Percentiles rank a stretch among this genome's conserved stretches.
Conservation (phyloP, 345 rosid genomes). For the Melastoma malabathricum region DNA sequence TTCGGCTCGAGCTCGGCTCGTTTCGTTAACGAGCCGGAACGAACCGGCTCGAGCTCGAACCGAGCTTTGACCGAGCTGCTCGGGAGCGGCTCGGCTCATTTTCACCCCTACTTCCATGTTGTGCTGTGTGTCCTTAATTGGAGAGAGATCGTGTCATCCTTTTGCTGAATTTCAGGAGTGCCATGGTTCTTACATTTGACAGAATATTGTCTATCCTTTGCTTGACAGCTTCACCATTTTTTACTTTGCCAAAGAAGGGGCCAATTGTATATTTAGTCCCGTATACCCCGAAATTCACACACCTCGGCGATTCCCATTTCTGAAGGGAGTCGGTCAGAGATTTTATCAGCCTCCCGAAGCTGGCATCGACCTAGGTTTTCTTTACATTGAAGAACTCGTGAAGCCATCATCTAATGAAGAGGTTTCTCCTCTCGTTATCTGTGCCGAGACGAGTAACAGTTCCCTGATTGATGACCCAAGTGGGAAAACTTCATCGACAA, state of each 20-base stretch:
- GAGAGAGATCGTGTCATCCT: too few relatives aligned
- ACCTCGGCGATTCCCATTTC: constrained; percentile 20
- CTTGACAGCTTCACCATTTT: constrained; percentile 22
- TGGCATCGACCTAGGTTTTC: constrained; percentile 32
- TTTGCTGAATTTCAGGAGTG: background rate
- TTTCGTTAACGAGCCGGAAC: too few relatives aligned
- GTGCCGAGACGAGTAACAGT: constrained; percentile 20
- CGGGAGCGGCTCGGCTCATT: too few relatives aligned
- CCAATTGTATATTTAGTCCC: constrained; percentile 21
- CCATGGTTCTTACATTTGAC: background rate
- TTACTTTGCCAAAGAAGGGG: constrained; percentile 37
- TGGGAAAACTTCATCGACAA: constrained; percentile 4
- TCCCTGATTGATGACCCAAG: constrained; percentile 7
- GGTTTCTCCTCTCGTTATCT: constrained; percentile 27
- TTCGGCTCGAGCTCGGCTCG: too few relatives aligned
- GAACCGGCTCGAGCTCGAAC: too few relatives aligned
- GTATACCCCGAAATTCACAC: constrained; percentile 14
- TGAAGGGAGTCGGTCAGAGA: constrained; percentile 28
- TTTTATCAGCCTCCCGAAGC: constrained; percentile 32
- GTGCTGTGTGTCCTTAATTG: too few relatives aligned
- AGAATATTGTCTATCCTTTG: background rate
- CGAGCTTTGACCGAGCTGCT: too few relatives aligned
- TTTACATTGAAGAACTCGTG: constrained; percentile 18
- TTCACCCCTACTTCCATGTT: too few relatives aligned
- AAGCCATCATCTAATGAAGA: constrained; percentile 16